Evolutionary conservation across 768 basidiomycete species (phyloP), one percentile per base, ranked within the genome.

Genomic region (Lyophyllum decastes): DNA sequence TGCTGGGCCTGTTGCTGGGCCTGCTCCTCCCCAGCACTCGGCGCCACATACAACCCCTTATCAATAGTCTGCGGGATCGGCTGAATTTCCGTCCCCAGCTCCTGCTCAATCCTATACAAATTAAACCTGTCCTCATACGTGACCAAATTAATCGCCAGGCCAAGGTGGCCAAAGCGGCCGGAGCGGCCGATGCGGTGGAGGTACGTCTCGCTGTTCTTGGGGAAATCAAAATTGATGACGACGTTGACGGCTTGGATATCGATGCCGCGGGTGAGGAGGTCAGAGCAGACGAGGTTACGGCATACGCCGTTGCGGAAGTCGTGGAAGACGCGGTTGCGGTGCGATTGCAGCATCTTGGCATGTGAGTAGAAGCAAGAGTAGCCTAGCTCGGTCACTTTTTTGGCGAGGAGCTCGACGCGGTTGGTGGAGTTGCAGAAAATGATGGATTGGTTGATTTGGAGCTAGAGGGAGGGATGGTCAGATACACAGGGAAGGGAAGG

Each of bases 301-400:
- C 96, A 98, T 47, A 95, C 94, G 62, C 96, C 96, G 68, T 93
- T 94, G 62, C 97, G 89, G 87, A 99, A 99, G 76, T 98, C 96
- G 80, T 99, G 96, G 85, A 99, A 99, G 64, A 99, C 96, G 70
- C 96, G 93, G 76, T 99, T 99, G 59, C 96, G 94, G 76, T 98
- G 94, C 30, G 91, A 89, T 77, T 99, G 96, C 14, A 98, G 87
- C 96, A 99, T 99, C 79, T 95, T 96, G 52, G 96, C 96, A 73
- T 99, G 96, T 50, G 96, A 98, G 82, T 97, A 99, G 87, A 99
- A 99, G 81, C 96, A 99, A 44, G 96, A 99, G 73, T 98, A 99
- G 63, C 96, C 96, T 52, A 98, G 89, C 69, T 99, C 97, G 12
- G 96, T 99, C 66, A 99, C 94, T 78, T 99, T 99, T 80, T 98